phyloP scores from a whole-genome alignment of 2,329 filamentous ascomycete genomes.

The Claviceps monticola region DNA sequence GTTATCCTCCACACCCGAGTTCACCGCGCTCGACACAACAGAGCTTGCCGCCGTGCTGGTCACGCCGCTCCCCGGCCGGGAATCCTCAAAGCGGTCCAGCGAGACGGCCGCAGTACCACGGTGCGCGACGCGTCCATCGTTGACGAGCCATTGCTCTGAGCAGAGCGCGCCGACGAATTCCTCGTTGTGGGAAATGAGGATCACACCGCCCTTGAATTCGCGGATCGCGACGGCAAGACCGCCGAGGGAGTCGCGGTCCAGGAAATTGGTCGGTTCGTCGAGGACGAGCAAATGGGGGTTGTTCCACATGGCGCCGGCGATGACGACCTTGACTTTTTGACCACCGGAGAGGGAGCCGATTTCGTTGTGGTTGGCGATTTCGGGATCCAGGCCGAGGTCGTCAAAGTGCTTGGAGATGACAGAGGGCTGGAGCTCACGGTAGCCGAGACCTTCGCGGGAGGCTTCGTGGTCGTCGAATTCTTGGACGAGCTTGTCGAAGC shows the following conservation, averaged over 20 bases:
- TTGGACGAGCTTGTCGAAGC: slow-evolving; percentile 87
- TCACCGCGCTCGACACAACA: slow-evolving; percentile 44
- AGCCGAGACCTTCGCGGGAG: slow-evolving; percentile 94
- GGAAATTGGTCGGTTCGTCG: slow-evolving; percentile 97
- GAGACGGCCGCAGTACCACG: slow-evolving; percentile 63
- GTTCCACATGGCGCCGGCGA: slow-evolving; percentile 96
- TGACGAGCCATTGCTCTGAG: slow-evolving; percentile 92
- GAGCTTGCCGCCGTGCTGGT: slow-evolving; percentile 44
- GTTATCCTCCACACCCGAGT: slow-evolving; percentile 56
- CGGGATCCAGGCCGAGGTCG: slow-evolving; percentile 86
- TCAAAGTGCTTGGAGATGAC: slow-evolving; percentile 97
- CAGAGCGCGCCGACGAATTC: slow-evolving; percentile 95
- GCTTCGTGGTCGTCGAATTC: slow-evolving; percentile 98
- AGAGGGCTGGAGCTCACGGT: slow-evolving; percentile 82
- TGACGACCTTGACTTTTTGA: slow-evolving; percentile 97
- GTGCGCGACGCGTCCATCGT: slow-evolving; percentile 73
- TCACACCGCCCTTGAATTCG: slow-evolving; percentile 94
- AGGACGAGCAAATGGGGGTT: slow-evolving; percentile 95
- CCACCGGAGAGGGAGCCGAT: slow-evolving; percentile 92
- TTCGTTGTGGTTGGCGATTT: slow-evolving; percentile 98
- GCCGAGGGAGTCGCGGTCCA: slow-evolving; percentile 93
- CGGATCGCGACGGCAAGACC: slow-evolving; percentile 95
- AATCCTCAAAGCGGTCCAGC: slow-evolving; percentile 79
- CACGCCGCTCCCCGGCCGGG: slow-evolving; percentile 44
- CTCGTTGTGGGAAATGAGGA: slow-evolving; percentile 99